These are phyloP conservation scores for Eragrostis curvula DNA, from an alignment of 176 grass and related monocot species.

Conservation along the genomic window DNA sequence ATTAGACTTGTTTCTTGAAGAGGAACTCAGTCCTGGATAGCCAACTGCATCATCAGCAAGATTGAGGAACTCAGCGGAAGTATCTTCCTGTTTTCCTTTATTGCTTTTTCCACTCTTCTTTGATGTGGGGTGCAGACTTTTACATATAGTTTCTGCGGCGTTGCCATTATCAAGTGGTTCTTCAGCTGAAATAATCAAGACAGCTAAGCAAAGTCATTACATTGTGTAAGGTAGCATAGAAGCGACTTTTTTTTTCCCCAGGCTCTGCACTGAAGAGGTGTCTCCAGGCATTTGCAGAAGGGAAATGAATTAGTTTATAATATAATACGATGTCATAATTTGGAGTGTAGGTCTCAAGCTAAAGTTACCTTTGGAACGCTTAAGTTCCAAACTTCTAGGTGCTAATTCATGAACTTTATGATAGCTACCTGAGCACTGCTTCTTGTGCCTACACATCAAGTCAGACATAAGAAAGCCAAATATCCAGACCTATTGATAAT, in stretches of 20 bases:
- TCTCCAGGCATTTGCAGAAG: conserved; percentile 31
- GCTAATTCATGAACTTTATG: conserved; percentile 46
- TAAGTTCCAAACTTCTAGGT: conserved; percentile 10
- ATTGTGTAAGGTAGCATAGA: conserved; percentile 19
- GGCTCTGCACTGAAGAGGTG: neutral
- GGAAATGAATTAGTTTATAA: neutral
- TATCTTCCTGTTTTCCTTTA: conserved; percentile 29
- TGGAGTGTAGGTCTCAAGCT: conserved; percentile 16
- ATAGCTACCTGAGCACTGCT: conserved; percentile 46
- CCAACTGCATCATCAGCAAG: conserved; percentile 2
- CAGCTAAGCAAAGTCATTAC: conserved; percentile 22
- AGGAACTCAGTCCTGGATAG: conserved; percentile 37
- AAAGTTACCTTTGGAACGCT: conserved; percentile 53
- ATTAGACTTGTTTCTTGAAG: conserved; percentile 30
- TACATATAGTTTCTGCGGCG: conserved; percentile 22
- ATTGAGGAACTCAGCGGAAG: conserved; percentile 34
- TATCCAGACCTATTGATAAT: conserved; percentile 22
- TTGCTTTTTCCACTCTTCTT: conserved; percentile 29
- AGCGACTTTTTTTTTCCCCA: conserved; percentile 4
- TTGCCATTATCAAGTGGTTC: conserved; percentile 41
- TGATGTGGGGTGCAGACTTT: conserved; percentile 37
- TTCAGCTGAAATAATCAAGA: conserved; percentile 45
- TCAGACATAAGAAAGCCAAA: conserved; percentile 34
- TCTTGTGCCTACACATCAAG: conserved; percentile 60
- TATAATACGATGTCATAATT: conserved; percentile 14